Base-by-base conservation (phyloP, 352 stramenopile species). In the Pythium volutum region DNA sequence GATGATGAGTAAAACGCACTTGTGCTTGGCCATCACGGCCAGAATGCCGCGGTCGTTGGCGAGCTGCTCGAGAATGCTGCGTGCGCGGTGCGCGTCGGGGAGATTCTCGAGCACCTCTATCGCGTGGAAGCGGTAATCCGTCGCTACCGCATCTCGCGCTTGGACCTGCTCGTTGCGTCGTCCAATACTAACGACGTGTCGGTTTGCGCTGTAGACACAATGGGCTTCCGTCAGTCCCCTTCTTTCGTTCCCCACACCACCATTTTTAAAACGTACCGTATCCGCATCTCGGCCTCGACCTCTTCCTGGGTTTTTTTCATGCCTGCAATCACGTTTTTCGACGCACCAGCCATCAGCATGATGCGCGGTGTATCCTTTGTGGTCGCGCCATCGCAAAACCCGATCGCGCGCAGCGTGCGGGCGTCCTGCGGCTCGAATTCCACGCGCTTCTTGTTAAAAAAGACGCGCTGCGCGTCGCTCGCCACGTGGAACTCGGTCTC, bases 21-120 rank as follows among this genome's bases (percentile, higher is more conserved):
- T 86, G 77, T 97, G 84, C 36, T 97, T 95, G 3, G 74, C 75
- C 84, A 98, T 89, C 18, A 97, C 90, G 0, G 84, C 76, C 15
- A 95, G 62, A 60, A 98, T 84, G 1, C 91, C 91, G 33, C 84
- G 85, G 62, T 97, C 89, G n/a, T 79, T 89, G 1, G 89, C 89
- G 25, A 98, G 67, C 15, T 70, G 74, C 47, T 93, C 73, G 9
- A 98, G 71, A 63, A 98, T 96, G 60, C 79, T 72, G 10, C 76
- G 71, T 5, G 91, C 91, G 26, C 74, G 75, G 7, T 79, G 36
- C 15, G 67, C 55, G 29, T 93, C 77, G 0, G 62, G 50, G 55
- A 93, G 89, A 16, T 79, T 75, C 29, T 77, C 54, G 10, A 93
- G 64, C n/a, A 73, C 70, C 45, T 89, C 77, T 58, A 93, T 87